phyloP scores from a whole-genome alignment of 768 basidiomycete species.

The Heimioporus sp. region DNA sequence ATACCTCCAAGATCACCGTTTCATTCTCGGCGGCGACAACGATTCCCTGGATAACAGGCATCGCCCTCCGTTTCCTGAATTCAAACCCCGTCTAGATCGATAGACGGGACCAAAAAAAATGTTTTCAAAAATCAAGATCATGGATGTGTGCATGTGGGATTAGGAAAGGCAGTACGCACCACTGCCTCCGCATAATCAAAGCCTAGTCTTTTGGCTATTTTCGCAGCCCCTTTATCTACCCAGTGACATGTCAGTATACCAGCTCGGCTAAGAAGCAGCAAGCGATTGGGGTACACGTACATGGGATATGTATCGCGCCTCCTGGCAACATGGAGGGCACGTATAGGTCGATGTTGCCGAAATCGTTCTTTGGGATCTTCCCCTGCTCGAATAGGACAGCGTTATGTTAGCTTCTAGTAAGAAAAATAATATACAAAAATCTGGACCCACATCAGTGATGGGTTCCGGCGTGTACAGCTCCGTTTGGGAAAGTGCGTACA shows the following conservation, averaged over 20 bases:
- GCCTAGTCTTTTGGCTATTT: constrained; percentile 82
- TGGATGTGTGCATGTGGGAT: background rate
- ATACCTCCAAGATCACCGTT: constrained; percentile 68
- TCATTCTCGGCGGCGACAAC: constrained; percentile 86
- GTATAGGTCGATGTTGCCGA: constrained; percentile 96
- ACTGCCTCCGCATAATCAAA: constrained; percentile 95
- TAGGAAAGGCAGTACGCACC: constrained; percentile 49
- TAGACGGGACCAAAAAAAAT: constrained; percentile 1
- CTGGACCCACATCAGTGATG: constrained; percentile 83
- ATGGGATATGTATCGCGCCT: constrained; percentile 88
- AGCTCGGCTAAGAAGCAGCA: constrained; percentile 9
- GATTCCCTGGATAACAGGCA: constrained; percentile 81
- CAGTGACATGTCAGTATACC: constrained; percentile 11
- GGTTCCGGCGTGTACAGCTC: constrained; percentile 77
- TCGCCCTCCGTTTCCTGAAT: constrained; percentile 89
- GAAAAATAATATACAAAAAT: constrained; percentile 14
- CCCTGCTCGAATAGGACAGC: constrained; percentile 52
- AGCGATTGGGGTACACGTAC: constrained; percentile 46
- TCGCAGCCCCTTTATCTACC: constrained; percentile 81
- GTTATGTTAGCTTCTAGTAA: constrained; percentile 4
- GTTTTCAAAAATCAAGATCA: constrained; percentile 4
- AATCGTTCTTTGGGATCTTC: constrained; percentile 89
- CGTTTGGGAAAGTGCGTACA: constrained; percentile 86
- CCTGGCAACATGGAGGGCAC: constrained; percentile 91
- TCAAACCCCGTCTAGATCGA: constrained; percentile 83